phyloP scores from a whole-genome alignment of 2,329 filamentous ascomycete genomes.

The Macroventuria anomochaeta region DNA sequence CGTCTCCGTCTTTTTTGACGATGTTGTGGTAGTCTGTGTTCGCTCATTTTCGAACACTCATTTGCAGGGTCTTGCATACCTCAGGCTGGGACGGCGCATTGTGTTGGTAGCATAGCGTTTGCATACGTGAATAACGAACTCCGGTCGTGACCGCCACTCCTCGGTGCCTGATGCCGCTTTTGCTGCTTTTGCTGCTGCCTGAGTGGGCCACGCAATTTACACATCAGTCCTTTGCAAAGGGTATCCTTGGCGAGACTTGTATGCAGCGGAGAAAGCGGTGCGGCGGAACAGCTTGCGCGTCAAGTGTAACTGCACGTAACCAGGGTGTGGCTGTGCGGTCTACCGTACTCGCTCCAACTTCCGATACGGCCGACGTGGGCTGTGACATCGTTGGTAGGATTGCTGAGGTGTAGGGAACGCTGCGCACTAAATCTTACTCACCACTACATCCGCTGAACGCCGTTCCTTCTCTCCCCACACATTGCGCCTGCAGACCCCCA shows the following conservation, averaged over 20 bases:
- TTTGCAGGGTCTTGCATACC: constrained; percentile 33
- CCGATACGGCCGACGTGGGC: constrained; percentile 25
- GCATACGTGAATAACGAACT: constrained; percentile 24
- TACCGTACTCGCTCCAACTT: constrained; percentile 19
- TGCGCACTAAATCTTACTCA: constrained; percentile 13
- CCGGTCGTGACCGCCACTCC: constrained; percentile 10
- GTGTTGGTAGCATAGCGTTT: constrained; percentile 20
- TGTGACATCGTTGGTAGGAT: constrained; percentile 29
- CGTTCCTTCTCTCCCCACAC: constrained; percentile 11
- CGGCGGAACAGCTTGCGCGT: constrained; percentile 27
- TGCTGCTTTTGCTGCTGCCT: constrained; percentile 17
- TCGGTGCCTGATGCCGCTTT: constrained; percentile 20
- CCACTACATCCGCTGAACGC: constrained; percentile 10
- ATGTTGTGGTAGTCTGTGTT: constrained; percentile 22
- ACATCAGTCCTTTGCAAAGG: not conserved
- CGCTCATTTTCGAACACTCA: constrained; percentile 32
- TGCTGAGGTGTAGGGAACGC: constrained; percentile 12
- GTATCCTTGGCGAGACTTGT: constrained; percentile 3
- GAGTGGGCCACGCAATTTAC: constrained; percentile 30
- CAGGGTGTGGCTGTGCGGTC: constrained; percentile 27
- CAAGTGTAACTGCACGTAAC: constrained; percentile 15
- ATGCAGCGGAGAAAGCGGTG: constrained; percentile 6
- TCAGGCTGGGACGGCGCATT: constrained; percentile 19
- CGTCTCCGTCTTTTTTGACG: constrained; percentile 29
- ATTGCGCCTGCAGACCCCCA: constrained; percentile 12